Evolutionary conservation across 1,139 yeast species (phyloP), one percentile per base, ranked within the genome.

Genomic region (Yamadazyma sp.): DNA sequence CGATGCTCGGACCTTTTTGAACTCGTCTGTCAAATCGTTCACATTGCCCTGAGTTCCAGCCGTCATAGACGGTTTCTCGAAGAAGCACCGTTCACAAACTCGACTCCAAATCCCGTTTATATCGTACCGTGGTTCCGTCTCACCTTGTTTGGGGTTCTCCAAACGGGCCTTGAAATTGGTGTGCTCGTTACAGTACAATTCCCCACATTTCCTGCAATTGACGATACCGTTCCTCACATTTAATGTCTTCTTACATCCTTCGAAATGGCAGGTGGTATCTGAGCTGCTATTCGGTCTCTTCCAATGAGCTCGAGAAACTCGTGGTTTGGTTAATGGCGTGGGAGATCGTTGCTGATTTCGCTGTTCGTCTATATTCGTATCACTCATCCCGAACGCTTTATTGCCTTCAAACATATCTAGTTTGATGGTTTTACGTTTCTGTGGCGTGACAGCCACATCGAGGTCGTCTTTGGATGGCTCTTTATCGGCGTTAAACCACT

Each of bases 201-300:
- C 61, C 0, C 96, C 96, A 63, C 97, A 89, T 48, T 67, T 75
- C 16, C 85, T 61, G 55, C 91, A 83, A 53, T 83, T 82, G 3
- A 75, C 77, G 2, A 67, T 55, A 0, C 84, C 85, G 48, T 69
- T 72, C 42, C 70, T 70, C 30, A 75, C 70, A 38, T 64, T 73
- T 20, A 82, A 56, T 4, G 46, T 50, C 33, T 59, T 66, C 1
- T 46, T 38, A 51, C 88, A 83, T 1, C 52, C 47, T 1, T 44
- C 40, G 18, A 63, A 53, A 1, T 62, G 50, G 42, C 83, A 78
- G 1, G 40, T 44, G 12, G 61, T 64, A 15, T 58, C 44, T 3
- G 47, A 39, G 0, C 66, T 61, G 0, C 61, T 39, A 0, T 61
- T 39, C 4, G 81, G 79, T 34, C 68, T 74, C 44, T 74, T 73